phyloP scores from a whole-genome alignment of 805 yeast genomes.

The Saccharomycopsis babjevae region DNA sequence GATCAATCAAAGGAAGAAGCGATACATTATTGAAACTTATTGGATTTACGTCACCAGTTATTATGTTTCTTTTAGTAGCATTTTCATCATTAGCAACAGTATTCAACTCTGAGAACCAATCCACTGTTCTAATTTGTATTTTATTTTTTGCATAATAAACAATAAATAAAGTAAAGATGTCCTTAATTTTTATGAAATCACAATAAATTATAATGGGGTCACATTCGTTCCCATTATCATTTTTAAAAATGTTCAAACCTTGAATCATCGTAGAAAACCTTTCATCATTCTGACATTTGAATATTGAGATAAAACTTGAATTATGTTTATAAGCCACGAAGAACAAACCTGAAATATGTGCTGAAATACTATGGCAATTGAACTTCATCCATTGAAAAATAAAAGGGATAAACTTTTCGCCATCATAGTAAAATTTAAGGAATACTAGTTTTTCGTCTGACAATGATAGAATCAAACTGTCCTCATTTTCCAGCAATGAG shows the following conservation, averaged over 20 bases:
- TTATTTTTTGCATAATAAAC: not conserved
- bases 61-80: not conserved
- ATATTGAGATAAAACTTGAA: not conserved
- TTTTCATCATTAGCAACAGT: not conserved
- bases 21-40: not conserved
- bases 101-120: not conserved
- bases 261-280: not conserved
- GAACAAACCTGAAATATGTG: not conserved
- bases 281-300: not conserved
- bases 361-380: not conserved
- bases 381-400: not conserved
- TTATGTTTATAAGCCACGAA: not conserved
- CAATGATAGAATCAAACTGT: not conserved
- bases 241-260: not conserved
- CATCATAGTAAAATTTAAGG: not conserved
- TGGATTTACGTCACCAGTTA: not conserved
- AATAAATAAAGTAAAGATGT: not conserved
- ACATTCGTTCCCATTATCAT: not conserved
- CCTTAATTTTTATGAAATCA: not conserved
- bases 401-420: not conserved
- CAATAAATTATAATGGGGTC: not conserved
- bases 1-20: not conserved
- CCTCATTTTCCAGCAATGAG: not conserved
- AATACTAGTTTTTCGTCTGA: not conserved
- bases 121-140: not conserved